Percentiles rank a stretch among this genome's conserved stretches.
These are phyloP conservation scores for Eucalyptus erythrocorys DNA, from an alignment of 345 rosid species.

Conservation along the genomic window DNA sequence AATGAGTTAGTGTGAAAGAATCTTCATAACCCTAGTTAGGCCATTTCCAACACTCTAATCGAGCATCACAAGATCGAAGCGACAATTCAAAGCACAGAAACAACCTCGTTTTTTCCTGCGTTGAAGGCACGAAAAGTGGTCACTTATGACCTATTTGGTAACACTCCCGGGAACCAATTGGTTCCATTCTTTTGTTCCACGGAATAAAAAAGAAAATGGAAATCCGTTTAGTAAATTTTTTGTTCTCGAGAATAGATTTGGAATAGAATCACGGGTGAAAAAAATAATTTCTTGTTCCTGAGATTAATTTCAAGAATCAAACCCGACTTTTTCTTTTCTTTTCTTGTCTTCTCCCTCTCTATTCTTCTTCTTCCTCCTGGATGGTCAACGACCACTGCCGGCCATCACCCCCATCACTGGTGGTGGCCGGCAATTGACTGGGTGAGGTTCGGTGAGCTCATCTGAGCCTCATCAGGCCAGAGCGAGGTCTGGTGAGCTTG, in stretches of 20 bases:
- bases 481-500: fast-evolving
- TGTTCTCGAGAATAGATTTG: no score
- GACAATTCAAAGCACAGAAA: neutral
- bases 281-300: no score
- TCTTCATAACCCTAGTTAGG: neutral
- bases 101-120: fast-evolving
- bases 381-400: fast-evolving
- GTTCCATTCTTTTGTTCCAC: no score
- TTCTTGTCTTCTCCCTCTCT: no score
- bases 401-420: fast-evolving
- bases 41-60: neutral
- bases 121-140: neutral
- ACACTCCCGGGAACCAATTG: fast-evolving
- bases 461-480: fast-evolving
- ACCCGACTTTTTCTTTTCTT: no score
- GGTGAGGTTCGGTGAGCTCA: fast-evolving
- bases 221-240: no score
- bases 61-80: neutral
- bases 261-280: no score
- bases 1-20: neutral
- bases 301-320: no score
- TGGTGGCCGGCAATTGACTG: no score
- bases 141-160: no score
- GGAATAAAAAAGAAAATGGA: no score
- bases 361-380: no score